phyloP scores from a whole-genome alignment of 306 rosid genomes.

The Cicer cuneatum region DNA sequence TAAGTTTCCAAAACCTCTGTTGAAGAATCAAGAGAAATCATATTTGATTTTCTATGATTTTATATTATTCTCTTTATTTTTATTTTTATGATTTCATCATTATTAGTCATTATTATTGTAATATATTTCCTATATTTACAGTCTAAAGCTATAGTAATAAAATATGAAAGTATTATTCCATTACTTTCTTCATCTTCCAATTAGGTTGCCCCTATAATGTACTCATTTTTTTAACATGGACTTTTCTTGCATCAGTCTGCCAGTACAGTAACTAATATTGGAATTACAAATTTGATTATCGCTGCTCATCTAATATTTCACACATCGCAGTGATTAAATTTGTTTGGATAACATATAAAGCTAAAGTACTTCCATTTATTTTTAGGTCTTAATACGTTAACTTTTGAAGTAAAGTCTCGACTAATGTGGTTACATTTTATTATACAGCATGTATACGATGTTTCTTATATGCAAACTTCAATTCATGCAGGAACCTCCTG shows the following conservation, averaged over 20 bases:
- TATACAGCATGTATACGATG: slow-evolving; percentile 16
- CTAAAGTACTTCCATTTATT: slow-evolving; percentile 29
- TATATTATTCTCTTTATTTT: no score
- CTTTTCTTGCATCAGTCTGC: slow-evolving; percentile 3
- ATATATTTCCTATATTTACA: no score
- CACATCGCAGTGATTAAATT: not conserved
- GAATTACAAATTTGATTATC: slow-evolving; percentile 6
- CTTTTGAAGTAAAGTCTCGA: slow-evolving; percentile 14
- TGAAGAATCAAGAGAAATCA: no score
- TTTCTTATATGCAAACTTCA: slow-evolving; percentile 36
- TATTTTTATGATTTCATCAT: no score
- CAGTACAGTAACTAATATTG: slow-evolving; percentile 9
- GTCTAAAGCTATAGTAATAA: no score
- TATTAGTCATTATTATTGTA: no score
- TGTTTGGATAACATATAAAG: not conserved
- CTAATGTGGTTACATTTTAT: slow-evolving; percentile 12
- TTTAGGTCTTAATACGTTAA: slow-evolving; percentile 14
- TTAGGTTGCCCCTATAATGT: slow-evolving; percentile 4
- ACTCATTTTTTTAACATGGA: not conserved
- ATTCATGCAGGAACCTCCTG: slow-evolving; percentile 88
- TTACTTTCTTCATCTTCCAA: not conserved
- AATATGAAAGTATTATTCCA: no score
- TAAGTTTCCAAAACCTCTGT: slow-evolving; percentile 18
- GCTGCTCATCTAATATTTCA: slow-evolving; percentile 28
- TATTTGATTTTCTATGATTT: no score